These are phyloP conservation scores for Kluyveromyces dobzhanskii DNA, from an alignment of 805 yeast genomes.

Conservation along the genomic window DNA sequence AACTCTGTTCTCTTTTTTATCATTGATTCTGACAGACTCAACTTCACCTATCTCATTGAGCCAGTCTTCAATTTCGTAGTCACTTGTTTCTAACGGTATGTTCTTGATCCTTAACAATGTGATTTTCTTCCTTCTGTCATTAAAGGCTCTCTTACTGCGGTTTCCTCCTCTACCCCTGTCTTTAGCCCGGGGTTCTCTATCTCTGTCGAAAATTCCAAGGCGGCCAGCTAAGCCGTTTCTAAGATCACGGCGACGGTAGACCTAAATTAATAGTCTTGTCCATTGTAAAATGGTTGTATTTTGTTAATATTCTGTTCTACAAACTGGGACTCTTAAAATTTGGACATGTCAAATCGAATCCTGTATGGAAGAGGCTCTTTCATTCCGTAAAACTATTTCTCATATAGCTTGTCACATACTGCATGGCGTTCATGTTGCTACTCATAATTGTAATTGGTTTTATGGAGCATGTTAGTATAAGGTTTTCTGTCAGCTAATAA, in stretches of 20 bases:
- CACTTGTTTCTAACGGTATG: slow-evolving; percentile 25
- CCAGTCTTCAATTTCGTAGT: slow-evolving; percentile 25
- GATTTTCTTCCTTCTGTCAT: slow-evolving; percentile 6
- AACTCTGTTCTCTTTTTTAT: slow-evolving; percentile 22
- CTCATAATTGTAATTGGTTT: no score
- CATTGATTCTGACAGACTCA: slow-evolving; percentile 18
- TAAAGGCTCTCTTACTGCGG: slow-evolving; percentile 1
- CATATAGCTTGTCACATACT: slow-evolving; percentile 1
- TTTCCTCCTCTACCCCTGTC: neutral
- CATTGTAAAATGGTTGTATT: neutral
- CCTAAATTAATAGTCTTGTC: slow-evolving; percentile 11
- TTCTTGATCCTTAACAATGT: slow-evolving; percentile 16
- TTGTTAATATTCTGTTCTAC: neutral
- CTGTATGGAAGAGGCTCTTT: no score
- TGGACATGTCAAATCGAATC: no score
- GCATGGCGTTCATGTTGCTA: slow-evolving; percentile 1
- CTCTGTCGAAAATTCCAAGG: slow-evolving; percentile 12
- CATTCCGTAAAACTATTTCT: no score
- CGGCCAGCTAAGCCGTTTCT: slow-evolving; percentile 24
- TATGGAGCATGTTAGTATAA: no score
- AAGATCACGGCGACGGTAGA: slow-evolving; percentile 28
- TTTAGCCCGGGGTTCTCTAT: slow-evolving; percentile 5
- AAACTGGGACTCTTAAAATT: no score
- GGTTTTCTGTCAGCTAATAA: no score
- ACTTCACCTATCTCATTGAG: slow-evolving; percentile 21